Evolutionary conservation across 2,329 filamentous ascomycete genomes (phyloP).

Genomic region (Chaetomium olivaceum): DNA sequence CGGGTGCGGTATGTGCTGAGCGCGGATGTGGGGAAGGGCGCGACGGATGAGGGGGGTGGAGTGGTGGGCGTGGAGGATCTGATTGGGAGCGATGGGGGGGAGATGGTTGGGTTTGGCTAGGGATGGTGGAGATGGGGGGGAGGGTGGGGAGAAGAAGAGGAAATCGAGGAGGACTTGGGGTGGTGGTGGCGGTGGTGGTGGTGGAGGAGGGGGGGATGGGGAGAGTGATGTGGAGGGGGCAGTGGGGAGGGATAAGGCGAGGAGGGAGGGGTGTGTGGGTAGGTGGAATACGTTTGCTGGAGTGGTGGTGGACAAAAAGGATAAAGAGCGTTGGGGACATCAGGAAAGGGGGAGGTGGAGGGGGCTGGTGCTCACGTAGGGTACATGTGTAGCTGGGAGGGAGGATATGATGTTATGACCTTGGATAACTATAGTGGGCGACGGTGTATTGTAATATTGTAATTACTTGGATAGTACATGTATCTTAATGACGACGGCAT

Average conservation of each 20-base stretch:
- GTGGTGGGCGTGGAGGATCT: slow-evolving; percentile 56
- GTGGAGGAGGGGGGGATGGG: slow-evolving; percentile 20
- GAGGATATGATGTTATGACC: slow-evolving; percentile 18
- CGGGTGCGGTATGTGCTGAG: slow-evolving; percentile 61
- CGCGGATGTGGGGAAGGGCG: slow-evolving; percentile 58
- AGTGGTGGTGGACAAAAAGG: slow-evolving; percentile 38
- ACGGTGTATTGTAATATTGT: slow-evolving; percentile 1
- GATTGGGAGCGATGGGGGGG: slow-evolving; percentile 50
- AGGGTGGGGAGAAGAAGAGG: slow-evolving; percentile 18
- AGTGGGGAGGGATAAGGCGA: slow-evolving; percentile 11
- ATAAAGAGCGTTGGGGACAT: slow-evolving; percentile 40
- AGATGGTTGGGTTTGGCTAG: slow-evolving; percentile 36
- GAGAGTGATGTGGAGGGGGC: slow-evolving; percentile 20
- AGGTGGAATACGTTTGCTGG: slow-evolving; percentile 39
- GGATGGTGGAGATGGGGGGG: neutral
- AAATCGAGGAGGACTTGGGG: slow-evolving; percentile 21
- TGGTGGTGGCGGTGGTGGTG: slow-evolving; percentile 18
- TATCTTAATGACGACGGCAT: slow-evolving; percentile 14
- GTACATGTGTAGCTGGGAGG: too few species aligned
- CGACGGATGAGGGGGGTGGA: slow-evolving; percentile 57
- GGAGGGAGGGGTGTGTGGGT: slow-evolving; percentile 38
- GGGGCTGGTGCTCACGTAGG: slow-evolving; percentile 33
- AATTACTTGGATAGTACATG: slow-evolving; percentile 6
- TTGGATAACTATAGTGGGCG: neutral
- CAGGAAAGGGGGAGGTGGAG: slow-evolving; percentile 40